Evolutionary conservation across 2,329 filamentous ascomycete genomes (phyloP), one percentile per base, ranked within the genome.

Genomic region (Sporothrix schenckii): DNA sequence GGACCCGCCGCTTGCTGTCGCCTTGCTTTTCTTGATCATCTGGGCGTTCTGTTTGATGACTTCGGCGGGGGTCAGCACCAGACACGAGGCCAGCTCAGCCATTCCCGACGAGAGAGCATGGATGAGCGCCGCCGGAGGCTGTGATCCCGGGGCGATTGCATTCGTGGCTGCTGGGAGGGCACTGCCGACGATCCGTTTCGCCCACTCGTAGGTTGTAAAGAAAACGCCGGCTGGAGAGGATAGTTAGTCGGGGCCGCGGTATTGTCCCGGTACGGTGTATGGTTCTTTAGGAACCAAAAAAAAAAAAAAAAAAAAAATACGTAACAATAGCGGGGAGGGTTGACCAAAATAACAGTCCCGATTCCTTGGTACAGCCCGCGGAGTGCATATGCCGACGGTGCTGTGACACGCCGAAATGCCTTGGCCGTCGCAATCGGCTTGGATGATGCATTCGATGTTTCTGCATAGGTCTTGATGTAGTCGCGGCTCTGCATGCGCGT

Each of bases 21-120:
- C 27, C 73, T 76, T 76, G 70, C 50, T 73, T 19, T 72, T 76
- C 44, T 76, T 83, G 0, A 95, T 83, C 86, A 97, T 93, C 79
- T 97, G 93, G 0, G 94, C 93, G 79, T 97, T 97, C 78, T 97
- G 93, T 81, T 97, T 97, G 73, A 97, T 87, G 9, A 97, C 92
- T 78, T 97, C 93, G 16, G 93, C 92, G 0, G 93, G 94, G 0
- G 93, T 94, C 49, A 97, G 86, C 72, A 97, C 92, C 24, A 93
- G 84, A 77, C 94, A 97, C 5, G 92, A 94, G 3, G 93, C 91
- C 74, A 93, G 86, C 80, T 97, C 94, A 1, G 91, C 94, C 19
- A 88, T 81, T 1, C 89, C 90, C 1, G 92, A 96, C 14, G 93
- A 90, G 3, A 86, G 80, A 6, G 91, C 86, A 77, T 97, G 91